These are phyloP conservation scores for Tolypocladium guangdongense DNA, from an alignment of 2,329 filamentous ascomycete species.

Conservation along the genomic window DNA sequence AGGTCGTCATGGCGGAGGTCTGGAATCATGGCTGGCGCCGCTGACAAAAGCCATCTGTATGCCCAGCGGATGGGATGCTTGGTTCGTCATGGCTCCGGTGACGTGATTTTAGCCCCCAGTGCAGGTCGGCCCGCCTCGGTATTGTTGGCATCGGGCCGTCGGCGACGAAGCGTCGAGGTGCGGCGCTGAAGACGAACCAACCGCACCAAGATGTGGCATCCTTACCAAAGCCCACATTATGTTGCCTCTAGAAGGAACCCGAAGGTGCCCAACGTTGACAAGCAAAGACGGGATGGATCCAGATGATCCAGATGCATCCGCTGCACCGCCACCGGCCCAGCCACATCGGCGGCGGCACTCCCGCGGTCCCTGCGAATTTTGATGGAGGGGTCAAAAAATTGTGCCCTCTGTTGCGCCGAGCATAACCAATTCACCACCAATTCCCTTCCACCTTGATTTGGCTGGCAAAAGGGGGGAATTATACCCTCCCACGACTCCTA, in stretches of 20 bases:
- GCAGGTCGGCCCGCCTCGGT: background rate
- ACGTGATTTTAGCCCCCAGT: background rate
- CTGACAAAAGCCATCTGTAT: background rate
- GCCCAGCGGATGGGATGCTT: no score
- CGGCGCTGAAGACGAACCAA: no score
- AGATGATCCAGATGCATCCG: background rate
- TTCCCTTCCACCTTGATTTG: background rate
- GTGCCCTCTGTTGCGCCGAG: background rate
- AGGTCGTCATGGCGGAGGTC: background rate
- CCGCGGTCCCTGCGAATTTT: no score
- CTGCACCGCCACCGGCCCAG: background rate
- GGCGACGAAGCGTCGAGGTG: background rate
- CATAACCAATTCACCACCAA: background rate
- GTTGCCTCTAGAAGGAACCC: background rate
- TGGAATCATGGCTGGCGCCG: background rate
- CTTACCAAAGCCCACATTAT: background rate
- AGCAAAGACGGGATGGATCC: background rate
- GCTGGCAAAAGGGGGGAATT: background rate
- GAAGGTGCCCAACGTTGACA: no score
- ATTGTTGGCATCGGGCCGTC: background rate
- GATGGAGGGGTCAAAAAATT: slow-evolving; percentile 5
- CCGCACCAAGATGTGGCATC: background rate
- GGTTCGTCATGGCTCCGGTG: background rate
- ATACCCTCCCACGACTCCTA: background rate
- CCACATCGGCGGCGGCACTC: background rate